phyloP scores from a whole-genome alignment of 2,329 filamentous ascomycete genomes.

The Cercospora canescens region DNA sequence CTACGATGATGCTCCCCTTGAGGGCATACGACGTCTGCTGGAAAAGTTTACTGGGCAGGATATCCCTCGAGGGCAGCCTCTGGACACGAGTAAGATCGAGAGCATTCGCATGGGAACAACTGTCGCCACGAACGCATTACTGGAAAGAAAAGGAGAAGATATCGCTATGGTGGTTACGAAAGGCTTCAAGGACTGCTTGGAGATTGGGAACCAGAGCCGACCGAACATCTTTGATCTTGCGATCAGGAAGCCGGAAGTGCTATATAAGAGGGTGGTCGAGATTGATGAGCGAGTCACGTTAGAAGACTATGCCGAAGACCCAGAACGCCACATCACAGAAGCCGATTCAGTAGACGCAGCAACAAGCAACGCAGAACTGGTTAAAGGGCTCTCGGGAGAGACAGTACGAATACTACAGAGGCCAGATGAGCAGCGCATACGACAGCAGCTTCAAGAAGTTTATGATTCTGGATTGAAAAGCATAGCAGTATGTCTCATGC shows the following conservation, averaged over 20 bases:
- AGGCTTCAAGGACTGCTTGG: conserved; percentile 83
- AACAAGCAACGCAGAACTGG: conserved; percentile 54
- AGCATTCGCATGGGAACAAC: conserved; percentile 96
- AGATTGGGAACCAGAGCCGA: conserved; percentile 87
- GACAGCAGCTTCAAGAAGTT: conserved; percentile 63
- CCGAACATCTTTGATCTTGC: conserved; percentile 90
- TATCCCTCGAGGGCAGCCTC: conserved; percentile 74
- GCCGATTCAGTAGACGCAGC: conserved; percentile 53
- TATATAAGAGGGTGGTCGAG: conserved; percentile 85
- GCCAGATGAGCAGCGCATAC: conserved; percentile 59
- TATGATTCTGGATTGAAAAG: conserved; percentile 72
- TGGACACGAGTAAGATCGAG: conserved; percentile 82
- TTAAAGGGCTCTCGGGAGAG: conserved; percentile 73
- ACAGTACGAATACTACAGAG: conserved; percentile 68
- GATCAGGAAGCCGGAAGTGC: conserved; percentile 80
- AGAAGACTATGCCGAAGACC: conserved; percentile 90
- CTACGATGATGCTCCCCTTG: conserved; percentile 86
- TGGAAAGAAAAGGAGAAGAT: conserved; percentile 86
- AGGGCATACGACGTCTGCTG: conserved; percentile 85
- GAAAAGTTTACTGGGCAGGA: conserved; percentile 72
- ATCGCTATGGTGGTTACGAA: conserved; percentile 85
- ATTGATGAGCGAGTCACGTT: conserved; percentile 87
- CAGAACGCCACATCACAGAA: conserved; percentile 61
- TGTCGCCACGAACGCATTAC: conserved; percentile 85
- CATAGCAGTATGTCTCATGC: conserved; percentile 88